Evolutionary conservation across 2,329 filamentous ascomycete genomes (phyloP), one percentile per base, ranked within the genome.

Genomic region (Colletotrichum camelliae): DNA sequence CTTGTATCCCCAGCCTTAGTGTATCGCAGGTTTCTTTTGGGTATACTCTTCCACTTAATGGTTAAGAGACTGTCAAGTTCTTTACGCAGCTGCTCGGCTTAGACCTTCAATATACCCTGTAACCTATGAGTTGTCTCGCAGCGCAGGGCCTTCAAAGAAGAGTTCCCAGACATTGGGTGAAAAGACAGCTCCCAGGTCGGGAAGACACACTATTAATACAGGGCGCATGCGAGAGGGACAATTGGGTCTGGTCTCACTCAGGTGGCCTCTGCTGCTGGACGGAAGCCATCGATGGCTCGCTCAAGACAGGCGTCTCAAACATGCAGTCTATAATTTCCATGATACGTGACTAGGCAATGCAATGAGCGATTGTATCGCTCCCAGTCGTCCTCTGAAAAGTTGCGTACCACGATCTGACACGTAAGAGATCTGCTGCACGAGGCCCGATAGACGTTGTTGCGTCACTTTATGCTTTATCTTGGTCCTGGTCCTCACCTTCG

Each of bases 41-140:
- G 18, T 43, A 9, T n/a, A n/a, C 12, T 48, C 18, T n/a, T 7
- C 9, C 39, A n/a, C 39, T 12, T 8, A 2, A 18, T 1, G 7
- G 9, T 39, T 18, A 0, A 16, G 16, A 9, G 16, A 5, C 15
- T 39, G 16, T 4, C 9, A 4, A 4, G 4, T 39, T 9, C 7
- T 31, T 31, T n/a, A n/a, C n/a, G 9, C 39, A 18, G 7, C 3
- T 12, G 39, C 10, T 2, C 1, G 18, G 39, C n/a, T 6, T 0
- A 12, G 39, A 12, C 7, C 0, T 48, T n/a, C 1, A 1, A 10
- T 1, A n/a, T 9, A 12, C n/a, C 18, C 39, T 48, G 39, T 48
- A 18, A 18, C 4, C 39, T 10, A 43, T 1, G 12, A 10, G 39
- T 48, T 48, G 39, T 48, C 39, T 48, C 39, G 9, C 39, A 7